These are phyloP conservation scores for Xylariaceae sp. DNA, from an alignment of 2,329 filamentous ascomycete species.

Conservation along the genomic window DNA sequence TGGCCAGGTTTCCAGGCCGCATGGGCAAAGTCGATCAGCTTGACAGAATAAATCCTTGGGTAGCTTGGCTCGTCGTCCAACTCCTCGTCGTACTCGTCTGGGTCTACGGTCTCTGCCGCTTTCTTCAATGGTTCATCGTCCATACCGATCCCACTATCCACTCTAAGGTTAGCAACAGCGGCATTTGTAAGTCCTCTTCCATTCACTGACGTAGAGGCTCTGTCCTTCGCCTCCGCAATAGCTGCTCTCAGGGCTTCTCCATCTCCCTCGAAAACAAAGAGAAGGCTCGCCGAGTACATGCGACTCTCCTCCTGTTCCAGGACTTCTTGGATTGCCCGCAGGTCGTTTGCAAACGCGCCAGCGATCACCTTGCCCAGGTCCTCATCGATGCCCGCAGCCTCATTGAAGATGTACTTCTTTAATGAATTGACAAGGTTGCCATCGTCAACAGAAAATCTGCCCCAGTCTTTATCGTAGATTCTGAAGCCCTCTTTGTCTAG, in stretches of 20 bases:
- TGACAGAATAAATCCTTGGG: constrained; percentile 65
- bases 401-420: constrained; percentile 54
- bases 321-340: constrained; percentile 48
- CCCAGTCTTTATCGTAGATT: constrained; percentile 61
- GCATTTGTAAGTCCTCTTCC: constrained; percentile 19
- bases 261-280: constrained; percentile 63
- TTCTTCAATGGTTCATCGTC: constrained; percentile 39
- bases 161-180: constrained; percentile 36
- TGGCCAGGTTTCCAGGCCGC: constrained; percentile 76
- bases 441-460: constrained; percentile 47
- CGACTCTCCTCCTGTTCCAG: constrained; percentile 54
- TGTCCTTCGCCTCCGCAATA: constrained; percentile 49
- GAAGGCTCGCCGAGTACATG: constrained; percentile 60
- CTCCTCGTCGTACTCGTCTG: constrained; percentile 37
- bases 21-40: constrained; percentile 96
- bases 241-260: constrained; percentile 48
- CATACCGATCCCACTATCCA: constrained; percentile 53
- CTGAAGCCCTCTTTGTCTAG: constrained; percentile 52
- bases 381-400: constrained; percentile 52
- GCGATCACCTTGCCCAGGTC: constrained; percentile 54
- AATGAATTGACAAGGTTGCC: constrained; percentile 52
- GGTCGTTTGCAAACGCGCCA: constrained; percentile 48
- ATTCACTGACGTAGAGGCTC: constrained; percentile 32
- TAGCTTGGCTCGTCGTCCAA: constrained; percentile 51
- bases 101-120: constrained; percentile 9